Conservation (phyloP, 2,329 filamentous ascomycete genomes). For the Colletotrichum orchidophilum region DNA sequence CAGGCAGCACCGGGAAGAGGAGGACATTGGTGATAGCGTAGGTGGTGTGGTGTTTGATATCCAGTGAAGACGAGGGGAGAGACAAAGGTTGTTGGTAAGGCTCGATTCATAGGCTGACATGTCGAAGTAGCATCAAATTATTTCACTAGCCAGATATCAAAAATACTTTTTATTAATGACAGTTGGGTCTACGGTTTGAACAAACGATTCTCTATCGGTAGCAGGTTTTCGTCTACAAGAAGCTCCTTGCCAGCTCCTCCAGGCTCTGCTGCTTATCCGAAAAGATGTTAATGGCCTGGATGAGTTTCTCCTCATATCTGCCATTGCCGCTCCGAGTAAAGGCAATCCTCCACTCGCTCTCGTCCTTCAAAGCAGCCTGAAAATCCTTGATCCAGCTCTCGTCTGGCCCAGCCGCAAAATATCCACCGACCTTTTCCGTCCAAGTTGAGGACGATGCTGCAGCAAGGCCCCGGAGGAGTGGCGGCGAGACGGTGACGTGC, state of each 20-base stretch:
- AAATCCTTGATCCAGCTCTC: slow-evolving; percentile 35
- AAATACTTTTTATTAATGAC: background rate
- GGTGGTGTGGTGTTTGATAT: background rate
- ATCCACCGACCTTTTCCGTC: slow-evolving; percentile 42
- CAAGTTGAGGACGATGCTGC: slow-evolving; percentile 44
- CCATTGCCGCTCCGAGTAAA: slow-evolving; percentile 59
- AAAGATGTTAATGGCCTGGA: slow-evolving; percentile 67
- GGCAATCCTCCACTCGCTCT: slow-evolving; percentile 58
- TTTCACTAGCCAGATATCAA: no score
- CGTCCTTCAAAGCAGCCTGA: slow-evolving; percentile 45
- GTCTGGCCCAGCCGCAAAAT: slow-evolving; percentile 43
- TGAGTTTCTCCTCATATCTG: slow-evolving; percentile 59
- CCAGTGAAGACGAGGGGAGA: background rate
- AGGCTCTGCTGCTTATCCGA: slow-evolving; percentile 63
- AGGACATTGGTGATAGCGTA: slow-evolving; percentile 1
- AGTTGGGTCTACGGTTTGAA: background rate
- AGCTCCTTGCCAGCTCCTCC: slow-evolving; percentile 45
- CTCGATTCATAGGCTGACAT: background rate
- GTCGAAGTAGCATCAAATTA: no score
- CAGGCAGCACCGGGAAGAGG: background rate
- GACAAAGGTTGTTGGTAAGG: background rate
- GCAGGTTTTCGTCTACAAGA: background rate
- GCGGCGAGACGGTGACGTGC: slow-evolving; percentile 67
- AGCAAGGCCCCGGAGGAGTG: slow-evolving; percentile 58
- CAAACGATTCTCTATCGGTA: background rate